Evolutionary conservation across 805 yeast species (phyloP).

Genomic region (Jamesozyma gamospora): DNA sequence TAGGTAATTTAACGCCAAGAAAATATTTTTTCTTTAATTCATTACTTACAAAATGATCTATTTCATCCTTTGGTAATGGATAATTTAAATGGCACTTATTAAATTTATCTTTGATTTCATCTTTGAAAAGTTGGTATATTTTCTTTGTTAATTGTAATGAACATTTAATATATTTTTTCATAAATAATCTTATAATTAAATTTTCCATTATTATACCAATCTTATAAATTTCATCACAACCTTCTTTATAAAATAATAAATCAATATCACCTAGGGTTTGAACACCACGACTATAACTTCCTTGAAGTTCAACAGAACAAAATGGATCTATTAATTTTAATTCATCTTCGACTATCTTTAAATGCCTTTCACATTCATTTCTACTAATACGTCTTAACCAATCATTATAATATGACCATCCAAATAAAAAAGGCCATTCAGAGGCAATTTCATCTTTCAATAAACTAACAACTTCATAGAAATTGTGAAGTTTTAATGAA

Average conservation of each 20-base stretch:
- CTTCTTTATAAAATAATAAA: slow-evolving; percentile 20
- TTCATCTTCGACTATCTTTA: slow-evolving; percentile 10
- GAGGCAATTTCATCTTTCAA: slow-evolving; percentile 10
- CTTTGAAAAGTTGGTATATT: slow-evolving; percentile 7
- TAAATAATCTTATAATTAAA: slow-evolving; percentile 10
- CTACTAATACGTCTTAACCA: slow-evolving; percentile 21
- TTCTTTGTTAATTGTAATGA: slow-evolving; percentile 15
- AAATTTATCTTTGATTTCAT: slow-evolving; percentile 8
- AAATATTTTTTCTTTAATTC: slow-evolving; percentile 12
- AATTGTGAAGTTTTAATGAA: slow-evolving; percentile 10
- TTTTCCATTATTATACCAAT: slow-evolving; percentile 15
- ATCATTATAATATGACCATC: slow-evolving; percentile 27
- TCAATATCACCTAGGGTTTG: slow-evolving; percentile 25
- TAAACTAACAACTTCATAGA: slow-evolving; percentile 13
- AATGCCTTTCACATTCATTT: slow-evolving; percentile 19
- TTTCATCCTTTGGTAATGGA: neutral
- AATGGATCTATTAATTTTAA: slow-evolving; percentile 12
- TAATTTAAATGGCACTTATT: slow-evolving; percentile 5
- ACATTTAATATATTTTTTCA: slow-evolving; percentile 18
- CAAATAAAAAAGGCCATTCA: slow-evolving; percentile 25
- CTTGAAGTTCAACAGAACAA: slow-evolving; percentile 21
- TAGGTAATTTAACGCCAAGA: slow-evolving; percentile 14
- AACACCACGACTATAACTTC: slow-evolving; percentile 23
- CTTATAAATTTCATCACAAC: slow-evolving; percentile 17
- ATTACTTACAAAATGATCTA: slow-evolving; percentile 2